Percentiles rank a stretch among this genome's conserved stretches.
These are phyloP conservation scores for Leccinellum albellum DNA, from an alignment of 768 basidiomycete species.

Conservation along the genomic window DNA sequence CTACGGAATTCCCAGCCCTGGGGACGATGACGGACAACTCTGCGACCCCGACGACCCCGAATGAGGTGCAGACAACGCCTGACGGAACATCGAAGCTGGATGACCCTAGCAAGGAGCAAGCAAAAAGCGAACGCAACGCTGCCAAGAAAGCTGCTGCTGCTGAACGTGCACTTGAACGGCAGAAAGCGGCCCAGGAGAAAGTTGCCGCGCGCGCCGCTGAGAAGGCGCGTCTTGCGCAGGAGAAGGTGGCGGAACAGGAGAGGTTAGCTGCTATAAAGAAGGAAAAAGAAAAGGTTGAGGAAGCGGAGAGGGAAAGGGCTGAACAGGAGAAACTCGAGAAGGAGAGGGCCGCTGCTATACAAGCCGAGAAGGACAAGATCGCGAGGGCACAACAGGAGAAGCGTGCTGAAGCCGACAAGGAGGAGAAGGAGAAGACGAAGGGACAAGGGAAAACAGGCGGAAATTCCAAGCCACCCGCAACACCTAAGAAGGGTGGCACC, in stretches of 20 bases:
- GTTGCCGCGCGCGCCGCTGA: constrained; percentile 49
- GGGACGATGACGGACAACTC: constrained; percentile 15
- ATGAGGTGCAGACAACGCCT: constrained; percentile 22
- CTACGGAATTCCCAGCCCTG: constrained; percentile 76
- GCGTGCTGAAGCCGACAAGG: constrained; percentile 26
- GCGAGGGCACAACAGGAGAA: constrained; percentile 33
- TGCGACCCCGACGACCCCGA: constrained; percentile 1
- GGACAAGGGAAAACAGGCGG: constrained; percentile 23
- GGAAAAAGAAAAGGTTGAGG: constrained; percentile 37
- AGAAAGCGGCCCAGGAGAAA: constrained; percentile 55
- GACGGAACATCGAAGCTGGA: constrained; percentile 28
- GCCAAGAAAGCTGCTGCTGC: constrained; percentile 61
- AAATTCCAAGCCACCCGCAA: constrained; percentile 20
- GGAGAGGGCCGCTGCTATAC: constrained; percentile 31
- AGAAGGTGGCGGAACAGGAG: constrained; percentile 56
- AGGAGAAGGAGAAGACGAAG: constrained; percentile 30
- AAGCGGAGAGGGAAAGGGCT: constrained; percentile 32
- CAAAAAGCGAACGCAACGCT: constrained; percentile 59
- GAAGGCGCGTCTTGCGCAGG: constrained; percentile 48
- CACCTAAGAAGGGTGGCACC: constrained; percentile 13
- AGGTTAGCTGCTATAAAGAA: constrained; percentile 37
- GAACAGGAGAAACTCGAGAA: constrained; percentile 40
- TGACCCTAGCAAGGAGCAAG: constrained; percentile 42
- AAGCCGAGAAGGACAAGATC: constrained; percentile 35
- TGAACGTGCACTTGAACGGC: constrained; percentile 60